phyloP scores from a whole-genome alignment of 176 grass and related monocot genomes.

The Chrysopogon serrulatus region DNA sequence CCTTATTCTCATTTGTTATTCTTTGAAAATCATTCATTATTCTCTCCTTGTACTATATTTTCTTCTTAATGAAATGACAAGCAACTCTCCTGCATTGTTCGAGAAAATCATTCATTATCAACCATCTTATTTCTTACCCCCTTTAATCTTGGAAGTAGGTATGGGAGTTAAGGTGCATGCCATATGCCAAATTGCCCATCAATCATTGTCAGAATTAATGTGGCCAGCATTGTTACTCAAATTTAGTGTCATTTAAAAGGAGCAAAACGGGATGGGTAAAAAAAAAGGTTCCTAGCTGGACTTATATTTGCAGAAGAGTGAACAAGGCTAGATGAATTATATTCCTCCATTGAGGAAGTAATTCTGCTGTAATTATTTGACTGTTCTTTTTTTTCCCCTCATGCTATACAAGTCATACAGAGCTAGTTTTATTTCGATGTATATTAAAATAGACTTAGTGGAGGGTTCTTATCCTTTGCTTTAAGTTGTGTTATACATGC shows the following conservation, averaged over 20 bases:
- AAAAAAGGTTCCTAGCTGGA: background rate
- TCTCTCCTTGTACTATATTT: background rate
- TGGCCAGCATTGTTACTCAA: background rate
- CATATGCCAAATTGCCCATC: background rate
- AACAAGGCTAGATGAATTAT: background rate
- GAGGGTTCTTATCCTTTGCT: background rate
- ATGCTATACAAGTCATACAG: background rate
- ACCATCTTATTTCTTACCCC: slow-evolving; percentile 3
- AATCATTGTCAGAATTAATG: background rate
- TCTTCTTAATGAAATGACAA: background rate
- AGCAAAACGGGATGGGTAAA: background rate
- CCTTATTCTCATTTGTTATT: slow-evolving; percentile 5
- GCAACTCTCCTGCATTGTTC: background rate
- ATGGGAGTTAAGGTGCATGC: background rate
- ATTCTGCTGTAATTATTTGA: slow-evolving; percentile 7
- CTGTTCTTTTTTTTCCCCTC: background rate
- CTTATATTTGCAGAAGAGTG: background rate
- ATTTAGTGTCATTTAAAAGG: background rate
- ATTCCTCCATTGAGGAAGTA: background rate
- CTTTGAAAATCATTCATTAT: background rate
- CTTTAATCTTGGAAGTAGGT: background rate
- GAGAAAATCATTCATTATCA: background rate
- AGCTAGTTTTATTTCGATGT: background rate
- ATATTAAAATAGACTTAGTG: background rate
- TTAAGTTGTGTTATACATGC: background rate